Evolutionary conservation across 352 stramenopile species (phyloP), one percentile per base, ranked within the genome.

Genomic region (Phytophthora brassicae): DNA sequence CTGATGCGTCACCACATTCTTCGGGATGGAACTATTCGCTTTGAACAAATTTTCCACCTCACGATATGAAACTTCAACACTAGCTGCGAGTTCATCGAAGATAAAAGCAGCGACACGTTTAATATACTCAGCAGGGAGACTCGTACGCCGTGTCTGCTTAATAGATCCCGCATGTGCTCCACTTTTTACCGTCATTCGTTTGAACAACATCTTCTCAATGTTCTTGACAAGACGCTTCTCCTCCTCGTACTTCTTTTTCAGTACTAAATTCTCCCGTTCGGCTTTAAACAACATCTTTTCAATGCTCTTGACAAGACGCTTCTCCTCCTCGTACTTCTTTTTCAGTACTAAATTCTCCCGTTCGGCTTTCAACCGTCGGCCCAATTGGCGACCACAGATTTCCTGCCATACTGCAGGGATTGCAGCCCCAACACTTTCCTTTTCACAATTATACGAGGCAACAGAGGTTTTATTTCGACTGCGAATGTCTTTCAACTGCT

Each of bases 11-110:
- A 50, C 38, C n/a, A 74, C 62, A 14, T 67, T 58, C 16, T 41
- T 54, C 8, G 66, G 38, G 2, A 56, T 45, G 14, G 71, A 39
- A 2, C 70, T 56, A 6, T 60, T 61, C 0, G 52, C 63, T 33
- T 54, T 31, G 5, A 82, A 57, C 23, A 82, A 60, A 4, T 38
- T 45, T 52, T 82, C 74, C 13, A 77, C 64, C 33, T 82, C 64
- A 5, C 60, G 47, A 49, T 82, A 77, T 20, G 61, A 72, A 4
- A 66, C 68, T 9, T 82, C 70, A 5, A 75, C 66, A 35, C 74
- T 66, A 6, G 63, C 58, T 17, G 68, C 52, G 4, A 77, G 52
- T 17, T 77, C 69, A 9, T 74, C 65, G 23, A 74, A 74, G 44
- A 77, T 77, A 13, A 67, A 70, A 4, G 56, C 61, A 14, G 59